A percentile compares a stretch with the other conserved stretches of the same genome.
These are phyloP conservation scores for Pleurotus cornucopiae DNA, from an alignment of 768 basidiomycete species.

Conservation along the genomic window DNA sequence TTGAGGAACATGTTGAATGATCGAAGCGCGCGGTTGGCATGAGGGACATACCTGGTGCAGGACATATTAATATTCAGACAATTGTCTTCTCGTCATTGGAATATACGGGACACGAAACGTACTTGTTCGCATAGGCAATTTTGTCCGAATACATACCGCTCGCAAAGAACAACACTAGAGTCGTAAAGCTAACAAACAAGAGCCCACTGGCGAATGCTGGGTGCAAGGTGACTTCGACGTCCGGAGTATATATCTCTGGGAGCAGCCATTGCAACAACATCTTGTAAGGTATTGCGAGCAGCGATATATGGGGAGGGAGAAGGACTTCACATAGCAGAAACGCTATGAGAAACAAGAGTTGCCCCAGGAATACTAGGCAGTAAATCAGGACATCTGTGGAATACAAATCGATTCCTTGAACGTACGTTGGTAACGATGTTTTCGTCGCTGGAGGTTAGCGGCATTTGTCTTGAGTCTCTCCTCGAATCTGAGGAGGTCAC, in stretches of 20 bases:
- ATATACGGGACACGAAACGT: constrained; percentile 22
- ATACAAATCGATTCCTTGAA: constrained; percentile 12
- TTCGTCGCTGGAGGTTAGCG: constrained; percentile 70
- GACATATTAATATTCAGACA: neutral
- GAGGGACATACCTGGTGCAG: constrained; percentile 80
- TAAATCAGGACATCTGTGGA: neutral
- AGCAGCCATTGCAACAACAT: constrained; percentile 42
- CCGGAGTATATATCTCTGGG: constrained; percentile 45
- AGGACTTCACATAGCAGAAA: constrained; percentile 77
- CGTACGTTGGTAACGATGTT: constrained; percentile 79
- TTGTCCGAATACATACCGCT: constrained; percentile 96
- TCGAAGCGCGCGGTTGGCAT: constrained; percentile 87
- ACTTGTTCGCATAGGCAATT: constrained; percentile 96
- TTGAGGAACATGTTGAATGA: constrained; percentile 98
- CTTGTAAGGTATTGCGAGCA: constrained; percentile 63
- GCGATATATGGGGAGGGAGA: constrained; percentile 54
- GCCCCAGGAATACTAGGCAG: constrained; percentile 64
- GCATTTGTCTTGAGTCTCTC: constrained; percentile 95
- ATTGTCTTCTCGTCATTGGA: too few relatives aligned
- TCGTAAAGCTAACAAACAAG: constrained; percentile 85
- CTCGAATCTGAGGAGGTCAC: constrained; percentile 90
- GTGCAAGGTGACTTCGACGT: constrained; percentile 45
- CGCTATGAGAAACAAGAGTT: constrained; percentile 62
- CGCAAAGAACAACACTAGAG: constrained; percentile 91
- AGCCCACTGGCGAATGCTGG: constrained; percentile 77